Conservation (phyloP, 2,329 filamentous ascomycete genomes). For the Xylariaceae sp. region DNA sequence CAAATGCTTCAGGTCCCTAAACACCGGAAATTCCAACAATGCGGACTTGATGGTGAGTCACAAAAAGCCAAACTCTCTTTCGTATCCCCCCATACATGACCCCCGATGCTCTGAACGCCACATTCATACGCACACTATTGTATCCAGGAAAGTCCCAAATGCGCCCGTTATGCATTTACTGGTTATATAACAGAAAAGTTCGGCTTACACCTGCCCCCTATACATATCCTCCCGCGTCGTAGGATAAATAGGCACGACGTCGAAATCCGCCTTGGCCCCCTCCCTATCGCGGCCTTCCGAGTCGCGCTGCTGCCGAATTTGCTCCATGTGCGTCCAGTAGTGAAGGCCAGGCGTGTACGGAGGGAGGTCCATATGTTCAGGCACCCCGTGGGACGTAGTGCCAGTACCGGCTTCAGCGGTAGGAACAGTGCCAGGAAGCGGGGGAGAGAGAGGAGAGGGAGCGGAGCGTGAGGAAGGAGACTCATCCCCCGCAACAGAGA, state of each 20-base stretch:
- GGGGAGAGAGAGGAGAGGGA: not conserved
- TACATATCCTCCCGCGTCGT: conserved; percentile 16
- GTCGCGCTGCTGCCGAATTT: not conserved
- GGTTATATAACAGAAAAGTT: not conserved
- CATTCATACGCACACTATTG: no score
- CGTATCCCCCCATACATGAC: no score
- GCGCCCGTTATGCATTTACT: no score
- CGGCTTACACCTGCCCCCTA: conserved; percentile 14
- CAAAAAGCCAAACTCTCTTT: no score
- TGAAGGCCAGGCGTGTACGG: conserved; percentile 17
- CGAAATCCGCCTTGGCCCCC: not conserved
- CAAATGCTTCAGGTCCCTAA: no score
- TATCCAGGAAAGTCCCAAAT: not conserved
- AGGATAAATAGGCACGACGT: conserved; percentile 16
- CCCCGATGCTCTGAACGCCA: no score
- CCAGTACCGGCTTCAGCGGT: not conserved
- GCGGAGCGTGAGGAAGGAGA: not conserved
- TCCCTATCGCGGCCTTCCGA: conserved; percentile 1
- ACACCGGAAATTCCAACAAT: no score
- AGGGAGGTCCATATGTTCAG: not conserved
- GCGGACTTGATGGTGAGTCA: no score
- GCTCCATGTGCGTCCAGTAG: conserved; percentile 10
- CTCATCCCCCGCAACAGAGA: not conserved
- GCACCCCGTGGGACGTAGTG: no score
- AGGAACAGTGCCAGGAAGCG: not conserved